Conservation (phyloP, 2,329 filamentous ascomycete species). For the Aspergillus terreus region DNA sequence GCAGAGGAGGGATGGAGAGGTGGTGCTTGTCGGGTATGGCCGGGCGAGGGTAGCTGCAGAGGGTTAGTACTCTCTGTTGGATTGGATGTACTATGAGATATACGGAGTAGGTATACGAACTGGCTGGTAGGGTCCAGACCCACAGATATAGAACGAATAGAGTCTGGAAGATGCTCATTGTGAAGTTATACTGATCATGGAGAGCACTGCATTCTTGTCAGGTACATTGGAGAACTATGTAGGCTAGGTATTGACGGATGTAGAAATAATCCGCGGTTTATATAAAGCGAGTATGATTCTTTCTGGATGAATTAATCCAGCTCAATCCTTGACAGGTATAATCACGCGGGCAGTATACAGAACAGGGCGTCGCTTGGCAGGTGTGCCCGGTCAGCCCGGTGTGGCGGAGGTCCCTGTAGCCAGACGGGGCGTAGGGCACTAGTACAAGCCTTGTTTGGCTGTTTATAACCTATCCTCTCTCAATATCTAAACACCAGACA, state of each 20-base stretch:
- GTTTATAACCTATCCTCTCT: too few relatives aligned
- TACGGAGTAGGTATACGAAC: neutral
- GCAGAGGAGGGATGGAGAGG: neutral
- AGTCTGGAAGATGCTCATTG: neutral
- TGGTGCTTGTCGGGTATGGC: neutral
- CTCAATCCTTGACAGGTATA: too few relatives aligned
- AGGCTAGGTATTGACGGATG: neutral
- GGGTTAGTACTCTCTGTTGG: neutral
- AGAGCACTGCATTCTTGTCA: neutral
- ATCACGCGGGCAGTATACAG: too few relatives aligned
- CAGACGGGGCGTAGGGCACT: too few relatives aligned
- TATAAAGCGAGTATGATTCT: neutral
- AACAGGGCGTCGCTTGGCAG: too few relatives aligned
- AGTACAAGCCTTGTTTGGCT: too few relatives aligned
- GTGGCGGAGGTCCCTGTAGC: too few relatives aligned
- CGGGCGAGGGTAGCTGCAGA: neutral
- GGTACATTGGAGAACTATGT: neutral
- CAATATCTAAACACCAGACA: neutral
- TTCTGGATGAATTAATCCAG: neutral
- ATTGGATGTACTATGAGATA: neutral
- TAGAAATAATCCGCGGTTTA: neutral
- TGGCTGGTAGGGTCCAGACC: neutral
- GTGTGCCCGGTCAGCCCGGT: too few relatives aligned
- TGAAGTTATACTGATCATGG: neutral
- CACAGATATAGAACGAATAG: neutral